Evolutionary conservation across 768 basidiomycete species (phyloP).

Genomic region (Mycena vitilis): DNA sequence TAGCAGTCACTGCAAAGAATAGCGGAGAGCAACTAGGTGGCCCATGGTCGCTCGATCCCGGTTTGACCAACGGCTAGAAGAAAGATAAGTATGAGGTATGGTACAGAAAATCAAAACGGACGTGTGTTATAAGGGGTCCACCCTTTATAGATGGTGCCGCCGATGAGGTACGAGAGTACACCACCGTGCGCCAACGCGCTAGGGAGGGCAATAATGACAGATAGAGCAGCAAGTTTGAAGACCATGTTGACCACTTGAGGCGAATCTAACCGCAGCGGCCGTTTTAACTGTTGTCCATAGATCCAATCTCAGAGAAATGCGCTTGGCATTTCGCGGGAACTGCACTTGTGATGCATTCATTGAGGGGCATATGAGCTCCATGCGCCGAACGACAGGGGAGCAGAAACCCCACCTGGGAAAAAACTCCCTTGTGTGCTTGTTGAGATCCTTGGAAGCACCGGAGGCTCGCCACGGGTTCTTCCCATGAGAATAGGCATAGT

Average conservation of each 20-base stretch:
- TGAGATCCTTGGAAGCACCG: background rate
- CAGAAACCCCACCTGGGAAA: background rate
- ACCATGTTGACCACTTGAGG: slow-evolving; percentile 1
- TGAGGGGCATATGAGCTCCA: background rate
- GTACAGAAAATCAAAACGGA: background rate
- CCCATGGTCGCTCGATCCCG: slow-evolving; percentile 56
- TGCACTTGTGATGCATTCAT: slow-evolving; percentile 1
- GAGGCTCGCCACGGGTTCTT: background rate
- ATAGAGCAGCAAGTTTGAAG: slow-evolving; percentile 40
- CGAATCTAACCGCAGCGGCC: background rate
- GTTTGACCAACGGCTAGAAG: slow-evolving; percentile 49
- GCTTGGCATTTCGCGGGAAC: background rate
- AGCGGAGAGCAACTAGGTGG: slow-evolving; percentile 50
- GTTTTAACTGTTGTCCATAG: background rate
- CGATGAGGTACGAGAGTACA: slow-evolving; percentile 53
- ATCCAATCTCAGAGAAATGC: background rate
- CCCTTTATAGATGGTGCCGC: slow-evolving; percentile 52
- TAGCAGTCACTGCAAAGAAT: background rate
- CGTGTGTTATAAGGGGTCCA: slow-evolving; percentile 56
- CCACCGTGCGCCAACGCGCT: slow-evolving; percentile 56
- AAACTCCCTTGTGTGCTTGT: background rate
- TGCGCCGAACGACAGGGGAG: background rate
- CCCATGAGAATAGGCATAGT: background rate
- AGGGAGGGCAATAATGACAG: slow-evolving; percentile 41
- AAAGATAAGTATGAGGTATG: background rate